Conservation (phyloP, 768 basidiomycete species). For the Kwoniella sp. region DNA sequence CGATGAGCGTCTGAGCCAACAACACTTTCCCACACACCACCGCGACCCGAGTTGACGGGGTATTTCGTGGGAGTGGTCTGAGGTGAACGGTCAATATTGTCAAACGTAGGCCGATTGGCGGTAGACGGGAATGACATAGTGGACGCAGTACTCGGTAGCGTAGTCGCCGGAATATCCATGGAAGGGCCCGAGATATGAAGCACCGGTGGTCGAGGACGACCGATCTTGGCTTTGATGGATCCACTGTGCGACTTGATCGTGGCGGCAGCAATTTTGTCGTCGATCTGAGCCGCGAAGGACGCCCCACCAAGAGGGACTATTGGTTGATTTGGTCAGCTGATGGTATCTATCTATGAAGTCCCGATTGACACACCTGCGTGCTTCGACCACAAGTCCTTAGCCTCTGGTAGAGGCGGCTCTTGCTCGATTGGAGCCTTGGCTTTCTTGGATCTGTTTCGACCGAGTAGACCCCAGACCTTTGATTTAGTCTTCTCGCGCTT, state of each 20-base stretch:
- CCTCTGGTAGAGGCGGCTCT: not conserved
- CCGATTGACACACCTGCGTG: slow-evolving; percentile 1
- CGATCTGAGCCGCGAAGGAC: slow-evolving; percentile 19
- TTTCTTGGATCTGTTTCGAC: slow-evolving; percentile 29
- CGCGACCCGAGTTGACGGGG: slow-evolving; percentile 17
- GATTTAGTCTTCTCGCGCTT: slow-evolving; percentile 47
- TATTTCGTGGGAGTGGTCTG: slow-evolving; percentile 10
- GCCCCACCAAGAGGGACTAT: not conserved
- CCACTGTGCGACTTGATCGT: slow-evolving; percentile 12
- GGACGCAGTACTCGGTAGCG: not conserved
- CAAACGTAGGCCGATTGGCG: slow-evolving; percentile 10
- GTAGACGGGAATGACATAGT: slow-evolving; percentile 6
- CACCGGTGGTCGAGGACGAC: slow-evolving; percentile 10
- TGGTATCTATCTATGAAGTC: not conserved
- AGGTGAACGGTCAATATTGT: not conserved
- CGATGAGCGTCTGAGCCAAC: slow-evolving; percentile 19
- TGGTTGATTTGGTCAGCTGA: not conserved
- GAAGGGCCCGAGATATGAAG: slow-evolving; percentile 33
- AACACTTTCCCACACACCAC: slow-evolving; percentile 28
- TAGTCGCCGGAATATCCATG: not conserved
- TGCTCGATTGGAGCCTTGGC: slow-evolving; percentile 10
- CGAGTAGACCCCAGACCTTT: slow-evolving; percentile 44
- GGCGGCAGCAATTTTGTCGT: slow-evolving; percentile 25
- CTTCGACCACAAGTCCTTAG: slow-evolving; percentile 6
- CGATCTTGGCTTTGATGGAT: slow-evolving; percentile 1